phyloP scores from a whole-genome alignment of 257 asterid genomes.

The Lithospermum erythrorhizon region DNA sequence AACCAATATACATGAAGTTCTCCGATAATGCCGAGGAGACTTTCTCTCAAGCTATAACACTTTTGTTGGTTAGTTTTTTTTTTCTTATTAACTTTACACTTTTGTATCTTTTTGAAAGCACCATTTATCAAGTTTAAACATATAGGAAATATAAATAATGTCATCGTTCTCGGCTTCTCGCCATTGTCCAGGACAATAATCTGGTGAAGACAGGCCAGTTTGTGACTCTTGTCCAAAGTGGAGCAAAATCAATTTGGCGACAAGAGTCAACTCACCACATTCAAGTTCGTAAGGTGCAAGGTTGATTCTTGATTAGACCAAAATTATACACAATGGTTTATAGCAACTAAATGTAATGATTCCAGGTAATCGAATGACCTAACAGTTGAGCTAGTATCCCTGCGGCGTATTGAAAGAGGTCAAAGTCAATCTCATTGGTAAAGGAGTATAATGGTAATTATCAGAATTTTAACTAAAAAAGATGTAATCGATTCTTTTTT shows the following conservation, averaged over 20 bases:
- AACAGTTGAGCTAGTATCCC: no score
- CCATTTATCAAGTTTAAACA: background rate
- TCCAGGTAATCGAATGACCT: no score
- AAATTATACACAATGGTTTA: background rate
- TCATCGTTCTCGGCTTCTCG: constrained; percentile 4
- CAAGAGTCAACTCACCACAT: constrained; percentile 86
- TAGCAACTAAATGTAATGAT: background rate
- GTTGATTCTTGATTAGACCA: constrained; percentile 26
- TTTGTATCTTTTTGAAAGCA: background rate
- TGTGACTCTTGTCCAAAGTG: constrained; percentile 96
- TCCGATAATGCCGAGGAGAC: constrained; percentile 87
- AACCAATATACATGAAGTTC: constrained; percentile 81
- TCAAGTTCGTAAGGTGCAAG: constrained; percentile 80
- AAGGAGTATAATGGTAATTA: no score
- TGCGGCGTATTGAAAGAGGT: no score
- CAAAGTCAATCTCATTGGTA: no score
- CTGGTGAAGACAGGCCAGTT: constrained; percentile 63
- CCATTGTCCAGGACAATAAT: constrained; percentile 41
- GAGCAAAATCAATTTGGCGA: constrained; percentile 99
- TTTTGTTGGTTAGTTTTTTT: constrained; percentile 49
- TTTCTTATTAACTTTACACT: background rate
- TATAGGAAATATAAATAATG: no score
- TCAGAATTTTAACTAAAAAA: no score
- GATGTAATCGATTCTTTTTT: background rate
- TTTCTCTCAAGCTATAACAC: constrained; percentile 72